Conservation (phyloP, 768 basidiomycete species). For the Lactarius sp. region DNA sequence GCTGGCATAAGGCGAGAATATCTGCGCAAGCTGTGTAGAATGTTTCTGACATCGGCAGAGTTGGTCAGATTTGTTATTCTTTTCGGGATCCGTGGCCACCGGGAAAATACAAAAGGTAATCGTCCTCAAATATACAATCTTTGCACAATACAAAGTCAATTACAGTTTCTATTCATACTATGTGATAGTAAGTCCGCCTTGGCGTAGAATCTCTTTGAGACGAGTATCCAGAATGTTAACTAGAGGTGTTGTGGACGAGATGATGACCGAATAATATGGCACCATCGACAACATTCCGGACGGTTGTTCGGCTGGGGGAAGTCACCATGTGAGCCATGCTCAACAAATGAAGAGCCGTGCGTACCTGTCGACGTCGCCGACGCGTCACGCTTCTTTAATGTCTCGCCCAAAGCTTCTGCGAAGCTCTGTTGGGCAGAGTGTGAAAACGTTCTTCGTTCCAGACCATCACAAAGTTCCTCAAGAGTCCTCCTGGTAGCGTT, state of each 20-base stretch:
- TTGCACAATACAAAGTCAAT: too few relatives aligned
- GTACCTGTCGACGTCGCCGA: background rate
- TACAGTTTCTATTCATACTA: background rate
- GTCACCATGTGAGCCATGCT: background rate
- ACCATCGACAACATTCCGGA: background rate
- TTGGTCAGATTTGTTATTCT: background rate
- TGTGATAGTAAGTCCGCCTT: background rate
- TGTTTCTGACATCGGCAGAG: constrained; percentile 40
- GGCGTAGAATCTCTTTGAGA: background rate
- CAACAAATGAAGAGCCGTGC: background rate
- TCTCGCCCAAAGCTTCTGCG: background rate
- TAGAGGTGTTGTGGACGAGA: background rate
- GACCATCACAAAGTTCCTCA: constrained; percentile 1
- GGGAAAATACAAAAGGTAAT: too few relatives aligned
- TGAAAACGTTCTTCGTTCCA: background rate
- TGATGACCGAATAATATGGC: constrained; percentile 2
- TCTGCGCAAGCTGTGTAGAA: constrained; percentile 67
- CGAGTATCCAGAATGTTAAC: background rate
- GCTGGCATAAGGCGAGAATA: constrained; percentile 56
- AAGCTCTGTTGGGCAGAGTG: background rate
- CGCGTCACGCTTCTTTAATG: background rate
- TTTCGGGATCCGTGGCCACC: background rate
- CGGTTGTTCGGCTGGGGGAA: background rate
- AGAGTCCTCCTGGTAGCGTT: background rate
- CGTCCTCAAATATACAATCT: too few relatives aligned